Conservation (phyloP, 768 basidiomycete species). For the Daedaleopsis nitida region DNA sequence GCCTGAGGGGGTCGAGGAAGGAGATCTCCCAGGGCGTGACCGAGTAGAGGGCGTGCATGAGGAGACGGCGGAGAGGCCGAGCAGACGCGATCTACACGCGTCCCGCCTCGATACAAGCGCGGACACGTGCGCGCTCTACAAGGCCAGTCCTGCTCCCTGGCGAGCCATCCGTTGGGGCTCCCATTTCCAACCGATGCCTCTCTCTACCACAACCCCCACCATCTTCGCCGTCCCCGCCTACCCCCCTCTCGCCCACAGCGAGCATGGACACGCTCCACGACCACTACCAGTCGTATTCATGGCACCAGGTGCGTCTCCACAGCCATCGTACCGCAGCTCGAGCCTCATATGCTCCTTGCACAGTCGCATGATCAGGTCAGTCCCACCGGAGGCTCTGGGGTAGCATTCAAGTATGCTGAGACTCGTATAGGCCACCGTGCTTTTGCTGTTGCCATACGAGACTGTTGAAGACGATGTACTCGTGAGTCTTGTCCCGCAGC, state of each 20-base stretch:
- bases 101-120: constrained; percentile 14
- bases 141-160: constrained; percentile 19
- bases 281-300: constrained; percentile 60
- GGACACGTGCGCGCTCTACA: constrained; percentile 22
- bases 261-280: constrained; percentile 31
- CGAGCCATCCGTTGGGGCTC: constrained; percentile 11
- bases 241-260: neutral
- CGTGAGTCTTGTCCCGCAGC: constrained; percentile 41
- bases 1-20: constrained; percentile 24
- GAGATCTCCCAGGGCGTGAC: constrained; percentile 21
- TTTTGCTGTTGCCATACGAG: constrained; percentile 72
- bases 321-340: neutral
- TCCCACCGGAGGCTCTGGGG: neutral
- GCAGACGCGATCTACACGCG: constrained; percentile 1
- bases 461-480: constrained; percentile 72
- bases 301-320: constrained; percentile 72
- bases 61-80: neutral
- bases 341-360: constrained; percentile 1
- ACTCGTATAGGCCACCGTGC: constrained; percentile 64
- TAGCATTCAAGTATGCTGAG: constrained; percentile 7
- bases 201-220: constrained; percentile 1
- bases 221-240: neutral
- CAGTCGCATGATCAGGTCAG: constrained; percentile 88
- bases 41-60: neutral
- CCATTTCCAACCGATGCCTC: neutral